Percentiles rank a stretch among this genome's conserved stretches.
Evolutionary conservation across 2,329 filamentous ascomycete species (phyloP).

Genomic region (Stenocarpella maydis): DNA sequence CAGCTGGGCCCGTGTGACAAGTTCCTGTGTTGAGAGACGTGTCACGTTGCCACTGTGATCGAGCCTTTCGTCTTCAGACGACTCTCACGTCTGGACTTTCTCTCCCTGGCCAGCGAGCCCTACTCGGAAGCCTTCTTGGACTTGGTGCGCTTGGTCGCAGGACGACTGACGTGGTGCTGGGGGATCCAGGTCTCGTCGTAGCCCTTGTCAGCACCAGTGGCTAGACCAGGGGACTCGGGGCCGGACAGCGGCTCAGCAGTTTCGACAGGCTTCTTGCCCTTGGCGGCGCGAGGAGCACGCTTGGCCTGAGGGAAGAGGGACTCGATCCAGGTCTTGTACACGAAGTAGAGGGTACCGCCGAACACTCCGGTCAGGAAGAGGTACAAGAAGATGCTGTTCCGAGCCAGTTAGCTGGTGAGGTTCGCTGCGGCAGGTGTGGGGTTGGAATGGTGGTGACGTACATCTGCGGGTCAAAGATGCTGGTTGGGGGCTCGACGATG

Average conservation of each 20-base stretch:
- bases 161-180: constrained; percentile 85
- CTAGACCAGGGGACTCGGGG: constrained; percentile 73
- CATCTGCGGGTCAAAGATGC: constrained; percentile 96
- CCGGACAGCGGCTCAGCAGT: constrained; percentile 70
- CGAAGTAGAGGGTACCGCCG: constrained; percentile 86
- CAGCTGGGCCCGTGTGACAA: not conserved
- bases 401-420: not conserved
- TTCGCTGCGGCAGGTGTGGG: not conserved
- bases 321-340: constrained; percentile 98
- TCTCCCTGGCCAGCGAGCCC: not conserved
- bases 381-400: constrained; percentile 90
- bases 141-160: constrained; percentile 74
- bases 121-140: constrained; percentile 47
- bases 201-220: constrained; percentile 72
- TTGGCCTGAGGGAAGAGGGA: constrained; percentile 93
- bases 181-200: constrained; percentile 97
- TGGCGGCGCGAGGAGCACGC: constrained; percentile 63
- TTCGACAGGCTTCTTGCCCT: constrained; percentile 72
- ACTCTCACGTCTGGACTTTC: not conserved
- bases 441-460: constrained; percentile 58
- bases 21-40: not conserved
- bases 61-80: not conserved
- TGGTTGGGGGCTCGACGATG: constrained; percentile 89
- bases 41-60: not conserved
- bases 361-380: constrained; percentile 84